Conservation (phyloP, 371 early-diverging fungal genomes). For the Homolaphlyctis polyrhiza region DNA sequence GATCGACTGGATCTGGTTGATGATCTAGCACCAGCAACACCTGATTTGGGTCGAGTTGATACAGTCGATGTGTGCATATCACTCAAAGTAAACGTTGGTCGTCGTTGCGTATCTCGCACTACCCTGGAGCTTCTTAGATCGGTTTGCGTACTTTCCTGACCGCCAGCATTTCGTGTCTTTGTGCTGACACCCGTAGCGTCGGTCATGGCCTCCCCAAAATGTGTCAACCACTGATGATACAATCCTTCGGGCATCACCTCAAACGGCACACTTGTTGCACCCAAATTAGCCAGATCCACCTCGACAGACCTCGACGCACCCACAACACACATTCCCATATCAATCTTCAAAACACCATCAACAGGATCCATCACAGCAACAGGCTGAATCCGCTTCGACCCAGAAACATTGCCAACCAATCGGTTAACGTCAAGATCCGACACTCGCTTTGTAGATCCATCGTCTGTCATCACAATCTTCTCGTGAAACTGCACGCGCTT, state of each 20-base stretch:
- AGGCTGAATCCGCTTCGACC: background rate
- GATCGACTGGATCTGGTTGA: background rate
- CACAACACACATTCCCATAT: slow-evolving; percentile 23
- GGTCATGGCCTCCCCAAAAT: background rate
- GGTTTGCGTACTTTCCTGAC: background rate
- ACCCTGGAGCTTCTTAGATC: background rate
- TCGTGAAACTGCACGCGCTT: slow-evolving; percentile 2
- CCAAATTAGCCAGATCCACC: slow-evolving; percentile 21
- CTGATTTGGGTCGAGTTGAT: background rate
- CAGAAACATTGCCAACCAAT: slow-evolving; percentile 2
- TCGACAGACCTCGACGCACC: slow-evolving; percentile 11
- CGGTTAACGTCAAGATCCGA: background rate
- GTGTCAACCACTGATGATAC: background rate
- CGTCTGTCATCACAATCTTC: background rate
- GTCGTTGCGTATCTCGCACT: background rate
- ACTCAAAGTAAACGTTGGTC: too few relatives aligned
- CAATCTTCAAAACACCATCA: slow-evolving; percentile 1
- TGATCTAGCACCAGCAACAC: background rate
- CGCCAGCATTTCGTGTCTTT: background rate
- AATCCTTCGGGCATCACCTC: background rate
- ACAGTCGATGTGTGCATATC: too few relatives aligned
- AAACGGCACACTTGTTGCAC: slow-evolving; percentile 14
- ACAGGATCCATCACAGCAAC: slow-evolving; percentile 1
- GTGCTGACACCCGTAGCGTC: background rate
- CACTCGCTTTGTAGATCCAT: background rate